Evolutionary conservation across 306 rosid genomes (phyloP).

Genomic region (Coriaria nepalensis): DNA sequence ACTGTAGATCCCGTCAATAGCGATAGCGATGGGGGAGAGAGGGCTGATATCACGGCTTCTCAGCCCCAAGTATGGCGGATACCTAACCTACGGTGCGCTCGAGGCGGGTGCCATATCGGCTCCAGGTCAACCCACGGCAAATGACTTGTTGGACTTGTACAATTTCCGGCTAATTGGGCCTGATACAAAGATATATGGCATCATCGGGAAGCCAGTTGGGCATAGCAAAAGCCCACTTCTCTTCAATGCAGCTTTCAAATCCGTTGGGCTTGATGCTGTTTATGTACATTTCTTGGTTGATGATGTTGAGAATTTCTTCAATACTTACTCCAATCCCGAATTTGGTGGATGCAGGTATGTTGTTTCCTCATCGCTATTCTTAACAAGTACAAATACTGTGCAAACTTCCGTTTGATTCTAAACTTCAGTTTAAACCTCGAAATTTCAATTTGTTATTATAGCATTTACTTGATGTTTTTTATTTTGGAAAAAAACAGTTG

Average conservation of each 20-base stretch:
- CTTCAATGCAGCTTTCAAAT: conserved; percentile 34
- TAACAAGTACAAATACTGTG: no score
- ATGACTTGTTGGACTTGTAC: conserved; percentile 28
- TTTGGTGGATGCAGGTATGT: conserved; percentile 36
- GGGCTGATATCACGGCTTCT: conserved; percentile 30
- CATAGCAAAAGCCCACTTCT: conserved; percentile 42
- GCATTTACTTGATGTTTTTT: not conserved
- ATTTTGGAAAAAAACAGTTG: conserved; percentile 16
- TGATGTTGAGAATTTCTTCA: conserved; percentile 30
- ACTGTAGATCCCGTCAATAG: conserved; percentile 28
- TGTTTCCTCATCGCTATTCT: not conserved
- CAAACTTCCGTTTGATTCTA: not conserved
- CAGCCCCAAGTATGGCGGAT: conserved; percentile 35
- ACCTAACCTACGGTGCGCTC: conserved; percentile 29
- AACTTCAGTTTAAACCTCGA: no score
- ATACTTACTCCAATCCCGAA: conserved; percentile 23
- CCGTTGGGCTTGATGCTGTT: conserved; percentile 25
- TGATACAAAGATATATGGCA: conserved; percentile 32
- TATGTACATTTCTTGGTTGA: conserved; percentile 36
- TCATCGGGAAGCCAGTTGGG: conserved; percentile 38
- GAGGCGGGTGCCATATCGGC: conserved; percentile 23
- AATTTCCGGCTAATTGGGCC: conserved; percentile 29
- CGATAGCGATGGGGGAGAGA: conserved; percentile 31
- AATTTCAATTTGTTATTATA: no score
- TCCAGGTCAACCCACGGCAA: conserved; percentile 29